These are phyloP conservation scores for Suillus americanus DNA, from an alignment of 768 basidiomycete genomes.

Conservation along the genomic window DNA sequence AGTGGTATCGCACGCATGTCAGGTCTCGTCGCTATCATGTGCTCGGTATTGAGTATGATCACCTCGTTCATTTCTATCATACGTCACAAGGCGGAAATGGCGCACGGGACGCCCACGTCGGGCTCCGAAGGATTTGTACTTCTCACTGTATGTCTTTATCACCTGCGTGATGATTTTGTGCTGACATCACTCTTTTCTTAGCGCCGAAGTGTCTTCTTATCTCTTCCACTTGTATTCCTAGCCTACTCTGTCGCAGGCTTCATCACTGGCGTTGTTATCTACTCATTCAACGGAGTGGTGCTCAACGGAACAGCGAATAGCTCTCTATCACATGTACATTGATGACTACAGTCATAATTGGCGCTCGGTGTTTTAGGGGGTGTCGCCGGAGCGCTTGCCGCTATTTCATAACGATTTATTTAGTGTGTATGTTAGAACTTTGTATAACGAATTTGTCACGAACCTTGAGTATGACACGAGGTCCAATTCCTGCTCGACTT, in stretches of 20 bases:
- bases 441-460: background rate
- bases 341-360: constrained; percentile 60
- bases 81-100: constrained; percentile 66
- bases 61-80: constrained; percentile 70
- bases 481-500: background rate
- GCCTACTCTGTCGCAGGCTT: constrained; percentile 72
- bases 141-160: constrained; percentile 38
- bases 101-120: constrained; percentile 43
- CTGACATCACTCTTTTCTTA: constrained; percentile 17
- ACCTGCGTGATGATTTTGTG: background rate
- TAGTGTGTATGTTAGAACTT: background rate
- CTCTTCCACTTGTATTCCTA: constrained; percentile 72
- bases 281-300: constrained; percentile 57
- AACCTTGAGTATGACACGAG: background rate
- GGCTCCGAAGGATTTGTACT: constrained; percentile 60
- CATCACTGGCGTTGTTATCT: constrained; percentile 61
- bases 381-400: constrained; percentile 59
- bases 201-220: constrained; percentile 59
- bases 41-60: constrained; percentile 68
- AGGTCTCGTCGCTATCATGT: constrained; percentile 66
- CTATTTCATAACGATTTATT: background rate
- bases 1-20: constrained; percentile 62
- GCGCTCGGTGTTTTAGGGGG: constrained; percentile 65
- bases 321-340: constrained; percentile 38
- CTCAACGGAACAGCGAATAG: constrained; percentile 34